Evolutionary conservation across 176 grass and related monocot species (phyloP).

Genomic region (Oryza nivara): DNA sequence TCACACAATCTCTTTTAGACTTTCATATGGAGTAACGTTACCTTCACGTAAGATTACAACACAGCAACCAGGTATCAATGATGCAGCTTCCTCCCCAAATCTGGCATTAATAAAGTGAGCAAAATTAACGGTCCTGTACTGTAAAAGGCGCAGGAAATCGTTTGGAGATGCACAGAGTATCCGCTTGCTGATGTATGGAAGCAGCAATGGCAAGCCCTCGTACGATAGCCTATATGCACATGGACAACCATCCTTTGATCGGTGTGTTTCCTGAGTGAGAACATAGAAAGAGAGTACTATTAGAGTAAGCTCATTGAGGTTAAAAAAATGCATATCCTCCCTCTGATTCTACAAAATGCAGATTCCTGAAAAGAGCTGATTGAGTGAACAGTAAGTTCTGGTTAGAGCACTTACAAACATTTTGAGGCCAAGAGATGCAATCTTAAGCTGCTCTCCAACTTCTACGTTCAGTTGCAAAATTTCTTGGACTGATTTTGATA

Average conservation of each 20-base stretch:
- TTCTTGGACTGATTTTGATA: conserved; percentile 78
- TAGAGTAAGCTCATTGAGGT: background rate
- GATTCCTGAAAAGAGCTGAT: conserved; percentile 6
- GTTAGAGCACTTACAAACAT: conserved; percentile 79
- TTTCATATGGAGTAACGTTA: conserved; percentile 26
- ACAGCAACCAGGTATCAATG: conserved; percentile 75
- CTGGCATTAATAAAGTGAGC: conserved; percentile 51
- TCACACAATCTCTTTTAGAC: background rate
- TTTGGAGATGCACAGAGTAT: conserved; percentile 62
- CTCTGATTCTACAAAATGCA: background rate
- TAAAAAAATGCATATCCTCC: background rate
- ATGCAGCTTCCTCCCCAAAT: conserved; percentile 61
- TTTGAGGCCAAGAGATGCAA: conserved; percentile 81
- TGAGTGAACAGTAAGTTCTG: background rate
- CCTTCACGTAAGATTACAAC: conserved; percentile 71
- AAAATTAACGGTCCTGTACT: conserved; percentile 72
- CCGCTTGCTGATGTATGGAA: conserved; percentile 70
- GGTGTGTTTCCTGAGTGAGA: conserved; percentile 77
- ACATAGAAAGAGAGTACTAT: background rate
- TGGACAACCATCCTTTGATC: conserved; percentile 68
- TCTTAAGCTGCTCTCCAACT: conserved; percentile 82
- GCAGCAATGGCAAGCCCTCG: conserved; percentile 72
- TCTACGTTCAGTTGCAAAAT: conserved; percentile 66
- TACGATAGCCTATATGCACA: conserved; percentile 89
- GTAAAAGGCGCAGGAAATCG: conserved; percentile 78